A percentile compares a stretch with the other conserved stretches of the same genome.
Conservation (phyloP, 345 rosid species). For the Eucalyptus brandiana region DNA sequence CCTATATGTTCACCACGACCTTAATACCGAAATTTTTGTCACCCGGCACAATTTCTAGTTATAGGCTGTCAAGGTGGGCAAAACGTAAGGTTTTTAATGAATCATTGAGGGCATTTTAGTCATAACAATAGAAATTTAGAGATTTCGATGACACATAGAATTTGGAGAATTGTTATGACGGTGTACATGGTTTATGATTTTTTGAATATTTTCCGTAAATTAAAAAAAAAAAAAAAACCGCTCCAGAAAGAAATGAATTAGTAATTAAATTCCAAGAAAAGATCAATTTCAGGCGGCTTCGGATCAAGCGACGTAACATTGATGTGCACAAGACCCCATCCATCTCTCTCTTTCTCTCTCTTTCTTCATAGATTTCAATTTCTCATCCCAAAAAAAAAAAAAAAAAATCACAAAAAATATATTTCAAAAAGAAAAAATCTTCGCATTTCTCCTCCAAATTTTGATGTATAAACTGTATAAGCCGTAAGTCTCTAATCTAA, state of each 20-base stretch:
- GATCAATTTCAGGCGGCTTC: not conserved
- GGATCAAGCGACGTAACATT: not conserved
- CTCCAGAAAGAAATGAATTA: not conserved
- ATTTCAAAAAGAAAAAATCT: not conserved
- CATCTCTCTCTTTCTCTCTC: not conserved
- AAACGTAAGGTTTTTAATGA: not conserved
- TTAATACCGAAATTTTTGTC: too few species aligned
- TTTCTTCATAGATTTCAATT: not conserved
- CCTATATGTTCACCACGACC: too few species aligned
- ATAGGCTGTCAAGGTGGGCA: too few species aligned
- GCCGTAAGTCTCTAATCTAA: not conserved
- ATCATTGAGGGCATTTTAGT: not conserved
- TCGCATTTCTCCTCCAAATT: not conserved
- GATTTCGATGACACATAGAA: not conserved
- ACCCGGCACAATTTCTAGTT: too few species aligned
- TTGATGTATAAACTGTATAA: not conserved
- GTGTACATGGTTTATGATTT: not conserved
- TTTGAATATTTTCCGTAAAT: not conserved
- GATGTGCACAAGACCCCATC: not conserved
- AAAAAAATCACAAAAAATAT: not conserved
- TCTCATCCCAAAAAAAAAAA: not conserved
- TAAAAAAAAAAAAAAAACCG: not conserved
- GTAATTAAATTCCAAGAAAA: not conserved
- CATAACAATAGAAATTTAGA: not conserved
- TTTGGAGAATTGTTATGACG: rapidly evolving